Evolutionary conservation across 257 asterid species (phyloP).

Genomic region (Capsicum pubescens): DNA sequence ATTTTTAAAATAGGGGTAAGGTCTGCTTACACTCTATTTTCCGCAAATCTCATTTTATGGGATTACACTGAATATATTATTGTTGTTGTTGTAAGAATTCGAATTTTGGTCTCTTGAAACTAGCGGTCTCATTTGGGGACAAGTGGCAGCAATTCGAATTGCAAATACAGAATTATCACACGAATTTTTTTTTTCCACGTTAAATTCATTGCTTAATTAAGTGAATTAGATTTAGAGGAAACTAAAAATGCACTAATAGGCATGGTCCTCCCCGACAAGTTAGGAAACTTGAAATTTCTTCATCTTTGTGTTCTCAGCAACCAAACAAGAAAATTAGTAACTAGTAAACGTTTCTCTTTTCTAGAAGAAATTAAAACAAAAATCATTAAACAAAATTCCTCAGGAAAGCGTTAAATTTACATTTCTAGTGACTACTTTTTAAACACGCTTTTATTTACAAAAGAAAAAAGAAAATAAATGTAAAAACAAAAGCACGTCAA

Average conservation of each 20-base stretch:
- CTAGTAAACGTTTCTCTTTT: constrained; percentile 31
- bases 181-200: background rate
- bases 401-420: constrained; percentile 44
- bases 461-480: background rate
- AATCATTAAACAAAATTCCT: constrained; percentile 36
- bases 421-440: constrained; percentile 19
- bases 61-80: background rate
- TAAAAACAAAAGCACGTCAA: background rate
- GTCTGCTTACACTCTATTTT: background rate
- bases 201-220: background rate
- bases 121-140: background rate
- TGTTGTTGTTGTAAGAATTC: background rate
- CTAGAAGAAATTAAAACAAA: constrained; percentile 39
- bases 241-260: background rate
- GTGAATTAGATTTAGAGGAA: background rate
- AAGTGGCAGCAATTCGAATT: background rate
- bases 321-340: constrained; percentile 37
- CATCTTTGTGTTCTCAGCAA: constrained; percentile 27
- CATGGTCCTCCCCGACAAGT: background rate
- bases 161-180: background rate
- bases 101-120: background rate
- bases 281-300: background rate
- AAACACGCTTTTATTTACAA: background rate
- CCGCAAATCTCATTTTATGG: background rate
- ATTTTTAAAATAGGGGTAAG: background rate